phyloP scores from a whole-genome alignment of 352 stramenopile genomes.

The Pythium grandisporangium region DNA sequence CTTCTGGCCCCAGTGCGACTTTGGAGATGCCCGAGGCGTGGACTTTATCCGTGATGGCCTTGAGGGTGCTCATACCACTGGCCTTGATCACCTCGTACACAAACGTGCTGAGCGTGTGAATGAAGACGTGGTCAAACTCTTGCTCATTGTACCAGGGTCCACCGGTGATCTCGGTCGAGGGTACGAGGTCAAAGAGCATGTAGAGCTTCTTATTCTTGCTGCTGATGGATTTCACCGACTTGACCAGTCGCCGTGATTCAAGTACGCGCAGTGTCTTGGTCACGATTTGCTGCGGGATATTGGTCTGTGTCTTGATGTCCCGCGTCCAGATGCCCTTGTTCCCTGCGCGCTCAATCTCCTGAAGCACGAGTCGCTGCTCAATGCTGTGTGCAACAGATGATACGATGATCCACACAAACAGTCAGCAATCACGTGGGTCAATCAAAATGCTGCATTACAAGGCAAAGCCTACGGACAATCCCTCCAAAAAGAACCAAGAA shows the following conservation, averaged over 20 bases:
- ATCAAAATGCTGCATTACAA: no score
- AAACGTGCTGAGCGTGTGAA: conserved; percentile 94
- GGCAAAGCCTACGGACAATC: no score
- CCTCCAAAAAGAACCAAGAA: no score
- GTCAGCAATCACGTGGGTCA: no score
- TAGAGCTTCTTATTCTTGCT: conserved; percentile 99
- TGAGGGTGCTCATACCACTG: conserved; percentile 78
- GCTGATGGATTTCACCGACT: conserved; percentile 98
- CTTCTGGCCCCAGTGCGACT: conserved; percentile 83
- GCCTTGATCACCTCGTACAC: conserved; percentile 89
- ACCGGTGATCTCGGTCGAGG: conserved; percentile 97
- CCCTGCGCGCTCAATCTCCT: conserved; percentile 94
- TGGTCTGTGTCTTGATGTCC: conserved; percentile 97
- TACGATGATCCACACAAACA: no score
- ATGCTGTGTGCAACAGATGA: no score
- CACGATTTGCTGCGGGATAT: conserved; percentile 95
- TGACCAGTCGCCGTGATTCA: conserved; percentile 95
- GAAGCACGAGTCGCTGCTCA: conserved; percentile 81
- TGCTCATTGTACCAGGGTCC: conserved; percentile 99
- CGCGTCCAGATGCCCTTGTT: conserved; percentile 99
- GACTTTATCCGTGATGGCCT: conserved; percentile 85
- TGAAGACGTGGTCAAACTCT: conserved; percentile 99
- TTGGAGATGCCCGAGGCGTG: conserved; percentile 87
- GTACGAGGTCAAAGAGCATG: conserved; percentile 95
- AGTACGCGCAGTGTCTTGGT: conserved; percentile 98